phyloP scores from a whole-genome alignment of 2,329 filamentous ascomycete genomes.

The Chaetomiaceae sp. region DNA sequence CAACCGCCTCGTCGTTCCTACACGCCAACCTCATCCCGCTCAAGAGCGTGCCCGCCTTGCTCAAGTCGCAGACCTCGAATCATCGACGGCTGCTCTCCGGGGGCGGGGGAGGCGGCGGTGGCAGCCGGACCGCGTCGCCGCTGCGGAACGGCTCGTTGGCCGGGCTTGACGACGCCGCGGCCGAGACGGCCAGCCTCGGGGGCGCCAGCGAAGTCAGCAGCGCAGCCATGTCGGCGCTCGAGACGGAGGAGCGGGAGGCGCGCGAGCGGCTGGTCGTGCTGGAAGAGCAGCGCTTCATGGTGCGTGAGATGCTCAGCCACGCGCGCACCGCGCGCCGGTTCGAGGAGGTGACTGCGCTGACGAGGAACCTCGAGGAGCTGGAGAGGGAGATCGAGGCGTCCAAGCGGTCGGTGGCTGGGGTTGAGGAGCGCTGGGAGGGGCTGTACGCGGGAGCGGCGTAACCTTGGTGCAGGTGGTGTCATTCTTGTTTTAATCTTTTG shows the following conservation, averaged over 20 bases:
- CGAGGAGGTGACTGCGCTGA: constrained; percentile 77
- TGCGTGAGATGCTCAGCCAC: constrained; percentile 74
- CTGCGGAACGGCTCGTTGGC: constrained; percentile 40
- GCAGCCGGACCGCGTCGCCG: constrained; percentile 26
- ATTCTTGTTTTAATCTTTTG: neutral
- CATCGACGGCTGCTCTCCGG: constrained; percentile 28
- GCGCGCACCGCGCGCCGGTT: constrained; percentile 72
- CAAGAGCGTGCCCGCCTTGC: constrained; percentile 63
- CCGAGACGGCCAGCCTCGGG: constrained; percentile 44
- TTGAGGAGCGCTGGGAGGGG: constrained; percentile 56
- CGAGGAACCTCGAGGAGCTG: constrained; percentile 75
- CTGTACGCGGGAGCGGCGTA: constrained; percentile 35
- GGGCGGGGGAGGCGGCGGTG: constrained; percentile 18
- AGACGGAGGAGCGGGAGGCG: constrained; percentile 76
- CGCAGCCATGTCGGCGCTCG: constrained; percentile 54
- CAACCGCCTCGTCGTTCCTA: constrained; percentile 74
- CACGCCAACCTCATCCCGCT: constrained; percentile 88
- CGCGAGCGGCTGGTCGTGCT: constrained; percentile 75
- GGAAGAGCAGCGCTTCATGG: constrained; percentile 87
- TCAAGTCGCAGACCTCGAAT: constrained; percentile 40
- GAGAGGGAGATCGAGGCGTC: constrained; percentile 68
- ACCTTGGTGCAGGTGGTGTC: neutral
- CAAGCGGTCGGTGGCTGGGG: constrained; percentile 55
- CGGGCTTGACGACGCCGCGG: constrained; percentile 40
- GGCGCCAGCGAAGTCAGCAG: constrained; percentile 46